Evolutionary conservation across 257 asterid species (phyloP), one percentile per base, ranked within the genome.

Genomic region (Ilex aquifolium): DNA sequence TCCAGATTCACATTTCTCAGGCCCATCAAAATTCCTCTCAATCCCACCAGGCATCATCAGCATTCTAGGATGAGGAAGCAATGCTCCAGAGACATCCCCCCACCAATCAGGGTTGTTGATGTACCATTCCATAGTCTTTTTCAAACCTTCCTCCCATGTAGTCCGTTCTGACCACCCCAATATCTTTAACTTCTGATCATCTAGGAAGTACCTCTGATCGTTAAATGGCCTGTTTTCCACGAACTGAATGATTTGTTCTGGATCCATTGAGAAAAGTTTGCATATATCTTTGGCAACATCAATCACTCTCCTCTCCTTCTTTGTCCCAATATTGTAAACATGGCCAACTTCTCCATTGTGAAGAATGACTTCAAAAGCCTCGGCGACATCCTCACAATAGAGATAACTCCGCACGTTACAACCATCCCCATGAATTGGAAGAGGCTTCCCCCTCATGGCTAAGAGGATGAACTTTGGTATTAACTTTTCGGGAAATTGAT

Each of bases 1-100:
- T 13, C 77, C 86, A 36, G 87, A 77, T 48, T 83, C 86, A 30
- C 60, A 70, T 68, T 83, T 80, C 73, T 91, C 98, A 46, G 88
- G 82, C 54, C 73, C 96, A 68, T 91, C 95, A 10, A 63, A 74
- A 70, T 59, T 77, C 40, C 86, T 83, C 79, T 83, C 99, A 4
- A 72, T 65, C 17, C 93, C 98, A 74, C 96, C 94, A 9, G 99
- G 93, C 96, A 87, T 87, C 94, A 82, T 86, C 63, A 87, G 77
- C 99, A 92, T 92, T 72, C 96, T 82, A 32, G 99, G 99, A 74
- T 92, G 99, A 69, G 99, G 99, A 65, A 87, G 86, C 88, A 92
- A 66, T 55, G 99, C 99, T 46, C 99, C 99, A 12, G 96, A 77
- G 36, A 92, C 96, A 79, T 92, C 96, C 4, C 99, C 99, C 99